Base-by-base conservation (phyloP, 1,284 basidiomycete species). In the Cystobasidiaceae sp. region DNA sequence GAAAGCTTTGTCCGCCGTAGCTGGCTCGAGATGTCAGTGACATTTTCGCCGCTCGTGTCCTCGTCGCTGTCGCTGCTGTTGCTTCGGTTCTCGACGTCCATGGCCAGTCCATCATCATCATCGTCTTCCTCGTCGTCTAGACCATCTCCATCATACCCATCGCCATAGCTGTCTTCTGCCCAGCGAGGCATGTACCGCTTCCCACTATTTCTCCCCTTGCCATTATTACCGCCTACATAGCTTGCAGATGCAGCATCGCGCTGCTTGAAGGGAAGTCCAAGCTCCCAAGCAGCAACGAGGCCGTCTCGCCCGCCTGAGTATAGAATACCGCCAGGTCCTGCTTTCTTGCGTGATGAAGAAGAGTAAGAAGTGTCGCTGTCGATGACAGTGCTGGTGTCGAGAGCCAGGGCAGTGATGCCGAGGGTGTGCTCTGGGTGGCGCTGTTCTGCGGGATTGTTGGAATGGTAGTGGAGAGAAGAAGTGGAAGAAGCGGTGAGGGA, bases 251-350 rank as follows among this genome's bases (percentile, higher is more conserved):
- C 69, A 28, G 69, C 79, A 61, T 81, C 80, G 7, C 73, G 74
- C 15, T 74, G 74, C 67, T 78, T 73, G 41, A 73, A 85, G 1
- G 84, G 81, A 11, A 96, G 79, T 6, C 82, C 84, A 13, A 97
- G 81, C 75, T 98, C 92, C 92, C 93, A 97, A 2, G 87, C 84
- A 45, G 91, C 87, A 37, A 97, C 82, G 34, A 94, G 82, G 0
- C 96, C 94, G 78, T 98, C 94, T 56, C 93, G 81, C 9, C 92
- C 93, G 28, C 88, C 93, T 0, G 91, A 88, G 76, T 97, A 97
- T 8, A 98, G 80, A 52, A 98, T 94, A 1, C 96, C 94, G 69
- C 88, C 85, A 0, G 94, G 93, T 4, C 80, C 74, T 23, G 33
- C 69, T 49, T 33, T 66, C 21, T 43, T 63, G 32, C 25, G 34